Percentiles rank a stretch among this genome's conserved stretches.
These are phyloP conservation scores for Chlorella sorokiniana DNA, from an alignment of 139 green algal species.

Conservation along the genomic window DNA sequence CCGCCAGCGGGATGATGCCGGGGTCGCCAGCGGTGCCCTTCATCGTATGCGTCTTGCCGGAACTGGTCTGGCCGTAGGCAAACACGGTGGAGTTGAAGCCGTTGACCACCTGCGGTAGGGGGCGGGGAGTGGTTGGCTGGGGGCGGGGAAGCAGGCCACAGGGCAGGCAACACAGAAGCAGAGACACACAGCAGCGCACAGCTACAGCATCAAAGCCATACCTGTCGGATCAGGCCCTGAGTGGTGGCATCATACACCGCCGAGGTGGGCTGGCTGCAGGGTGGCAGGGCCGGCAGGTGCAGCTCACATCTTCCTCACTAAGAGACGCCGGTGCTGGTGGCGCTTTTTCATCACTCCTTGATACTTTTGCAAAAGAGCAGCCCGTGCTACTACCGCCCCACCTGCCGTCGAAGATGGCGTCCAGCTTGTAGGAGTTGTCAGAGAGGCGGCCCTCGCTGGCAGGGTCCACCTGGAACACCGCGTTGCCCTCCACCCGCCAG, in stretches of 20 bases:
- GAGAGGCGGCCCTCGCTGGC: constrained; percentile 6
- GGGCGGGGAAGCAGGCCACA: neutral
- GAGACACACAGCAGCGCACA: neutral
- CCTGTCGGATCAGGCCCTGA: constrained; percentile 24
- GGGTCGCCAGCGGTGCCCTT: constrained; percentile 64
- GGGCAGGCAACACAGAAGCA: neutral
- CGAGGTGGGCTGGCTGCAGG: constrained; percentile 48
- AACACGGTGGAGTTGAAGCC: constrained; percentile 94
- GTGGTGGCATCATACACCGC: constrained; percentile 1
- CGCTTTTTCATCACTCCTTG: too few species aligned
- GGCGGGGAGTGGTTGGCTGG: neutral
- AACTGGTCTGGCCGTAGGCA: constrained; percentile 96
- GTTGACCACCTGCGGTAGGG: neutral
- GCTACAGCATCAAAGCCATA: neutral
- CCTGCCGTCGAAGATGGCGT: constrained; percentile 81
- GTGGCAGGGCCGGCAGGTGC: too few species aligned
- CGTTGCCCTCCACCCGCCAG: constrained; percentile 74
- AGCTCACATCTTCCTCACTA: too few species aligned
- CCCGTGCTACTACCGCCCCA: too few species aligned
- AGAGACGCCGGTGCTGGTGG: too few species aligned
- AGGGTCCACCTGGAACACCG: constrained; percentile 52
- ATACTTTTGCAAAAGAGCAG: too few species aligned
- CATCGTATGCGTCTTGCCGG: constrained; percentile 98
- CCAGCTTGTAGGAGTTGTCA: constrained; percentile 71
- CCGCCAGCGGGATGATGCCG: constrained; percentile 78